These are phyloP conservation scores for Ogataea methanolica DNA, from an alignment of 805 yeast species.

Conservation along the genomic window DNA sequence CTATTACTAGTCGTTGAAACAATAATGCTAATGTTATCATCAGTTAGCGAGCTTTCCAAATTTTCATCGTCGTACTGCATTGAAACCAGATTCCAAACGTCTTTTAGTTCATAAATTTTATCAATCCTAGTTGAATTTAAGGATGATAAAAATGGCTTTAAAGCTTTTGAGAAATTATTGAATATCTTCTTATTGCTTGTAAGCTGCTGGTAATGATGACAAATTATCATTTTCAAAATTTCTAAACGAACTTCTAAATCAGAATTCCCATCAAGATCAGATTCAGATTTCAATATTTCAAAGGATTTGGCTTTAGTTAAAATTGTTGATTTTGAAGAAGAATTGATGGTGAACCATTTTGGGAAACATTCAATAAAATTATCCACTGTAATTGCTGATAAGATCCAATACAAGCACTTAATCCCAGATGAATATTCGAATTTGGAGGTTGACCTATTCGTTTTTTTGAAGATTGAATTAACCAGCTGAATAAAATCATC, in stretches of 20 bases:
- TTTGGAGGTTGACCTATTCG: conserved; percentile 5
- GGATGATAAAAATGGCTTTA: conserved; percentile 8
- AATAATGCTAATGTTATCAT: neutral
- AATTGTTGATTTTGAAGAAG: neutral
- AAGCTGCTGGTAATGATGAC: conserved; percentile 6
- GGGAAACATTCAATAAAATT: conserved; percentile 16
- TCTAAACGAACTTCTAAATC: conserved; percentile 12
- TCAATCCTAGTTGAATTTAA: neutral
- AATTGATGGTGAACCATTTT: conserved; percentile 5
- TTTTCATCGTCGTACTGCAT: conserved; percentile 16
- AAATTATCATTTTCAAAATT: conserved; percentile 12
- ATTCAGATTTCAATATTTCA: neutral
- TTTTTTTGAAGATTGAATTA: conserved; percentile 7
- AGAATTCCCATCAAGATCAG: neutral
- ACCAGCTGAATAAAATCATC: conserved; percentile 9
- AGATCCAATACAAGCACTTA: conserved; percentile 7
- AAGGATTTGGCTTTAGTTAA: conserved; percentile 1
- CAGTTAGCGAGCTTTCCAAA: neutral
- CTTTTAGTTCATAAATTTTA: conserved; percentile 12
- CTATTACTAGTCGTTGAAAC: too few relatives aligned
- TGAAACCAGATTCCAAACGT: conserved; percentile 15
- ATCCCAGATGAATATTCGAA: conserved; percentile 11
- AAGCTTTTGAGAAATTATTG: conserved; percentile 4
- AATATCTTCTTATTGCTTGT: conserved; percentile 3
- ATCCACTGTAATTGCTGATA: conserved; percentile 13